Evolutionary conservation across 306 rosid genomes (phyloP), one percentile per base, ranked within the genome.

Genomic region (Senna tora): DNA sequence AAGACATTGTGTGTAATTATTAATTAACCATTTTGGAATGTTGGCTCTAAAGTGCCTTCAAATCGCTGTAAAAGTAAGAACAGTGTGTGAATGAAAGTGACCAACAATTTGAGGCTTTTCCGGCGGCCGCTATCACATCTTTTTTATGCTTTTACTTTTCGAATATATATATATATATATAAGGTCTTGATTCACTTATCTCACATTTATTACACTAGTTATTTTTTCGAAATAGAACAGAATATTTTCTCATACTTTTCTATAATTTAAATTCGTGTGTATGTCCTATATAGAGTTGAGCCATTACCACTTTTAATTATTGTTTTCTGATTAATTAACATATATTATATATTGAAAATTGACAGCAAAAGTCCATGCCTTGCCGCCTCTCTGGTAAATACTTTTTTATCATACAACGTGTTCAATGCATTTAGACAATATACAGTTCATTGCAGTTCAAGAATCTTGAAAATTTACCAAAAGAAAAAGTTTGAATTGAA

Each of bases 371-470:
- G 17, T 9, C 62, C 8, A 2, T 5, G 46, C 28, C 25, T 17
- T 34, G 20, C 65, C 68, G 30, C 52, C 63, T 14, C 22, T 22
- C 9, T 43, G 39, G 38, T 75, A 49, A 50, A 21, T 51, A 5
- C 19, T 17, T 39, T 53, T 50, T 50, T 50, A 12, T 17, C 10
- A 49, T 28, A 17, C 46, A 55, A 79, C 71, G 74, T 55, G 81
- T 83, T 78, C 90, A 83, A 16, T 81, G 81, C 82, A 86, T 67
- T 15, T 76, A 57, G 90, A 76, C 88, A 70, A 36, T 7, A 7
- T 36, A 33, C 5, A 0, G 8, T 6, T 13, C n/a, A 8, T 53
- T 3, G 21, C 16, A 11, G 38, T 0, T 50, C 28, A 7, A 64
- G 15, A 32, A 42, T 32, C 32, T 6, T 20, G 20, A 8, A 14